A percentile compares a stretch with the other conserved stretches of the same genome.
These are phyloP conservation scores for Ceriops zippeliana DNA, from an alignment of 345 rosid genomes.

Conservation along the genomic window DNA sequence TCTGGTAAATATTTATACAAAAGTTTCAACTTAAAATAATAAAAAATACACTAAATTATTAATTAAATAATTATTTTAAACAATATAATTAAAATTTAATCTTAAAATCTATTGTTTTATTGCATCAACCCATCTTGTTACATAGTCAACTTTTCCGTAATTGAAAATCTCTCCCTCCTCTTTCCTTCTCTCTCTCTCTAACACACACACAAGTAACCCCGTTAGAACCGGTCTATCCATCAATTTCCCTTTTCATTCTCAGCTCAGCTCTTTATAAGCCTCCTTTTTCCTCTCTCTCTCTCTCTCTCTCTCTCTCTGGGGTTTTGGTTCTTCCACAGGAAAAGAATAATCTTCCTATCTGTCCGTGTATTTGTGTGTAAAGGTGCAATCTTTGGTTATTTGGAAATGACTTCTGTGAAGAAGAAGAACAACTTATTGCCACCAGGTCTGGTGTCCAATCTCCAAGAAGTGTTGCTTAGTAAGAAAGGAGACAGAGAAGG, in stretches of 20 bases:
- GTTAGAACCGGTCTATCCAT: slow-evolving; percentile 32
- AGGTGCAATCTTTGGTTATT: background rate
- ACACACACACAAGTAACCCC: slow-evolving; percentile 15
- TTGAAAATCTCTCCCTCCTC: slow-evolving; percentile 6
- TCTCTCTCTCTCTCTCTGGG: slow-evolving; percentile 21
- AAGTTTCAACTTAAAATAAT: too few relatives aligned
- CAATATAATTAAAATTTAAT: too few relatives aligned
- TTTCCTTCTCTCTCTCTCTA: slow-evolving; percentile 2
- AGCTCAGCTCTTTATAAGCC: slow-evolving; percentile 5
- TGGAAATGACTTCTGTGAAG: slow-evolving; percentile 43
- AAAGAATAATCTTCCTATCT: background rate
- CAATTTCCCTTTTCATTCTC: slow-evolving; percentile 5
- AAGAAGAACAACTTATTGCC: slow-evolving; percentile 62
- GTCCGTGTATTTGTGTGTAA: background rate
- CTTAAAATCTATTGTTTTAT: background rate
- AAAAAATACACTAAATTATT: too few relatives aligned
- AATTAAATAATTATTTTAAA: too few relatives aligned
- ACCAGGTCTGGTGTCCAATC: slow-evolving; percentile 76
- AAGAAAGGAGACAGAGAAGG: slow-evolving; percentile 38
- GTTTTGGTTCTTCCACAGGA: slow-evolving; percentile 24
- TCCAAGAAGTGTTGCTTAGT: slow-evolving; percentile 70
- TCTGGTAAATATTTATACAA: too few relatives aligned
- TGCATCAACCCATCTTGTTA: background rate
- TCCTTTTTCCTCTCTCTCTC: background rate
- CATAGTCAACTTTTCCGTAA: too few relatives aligned